These are phyloP conservation scores for Linum usitatissimum DNA, from an alignment of 345 rosid genomes.

Conservation along the genomic window DNA sequence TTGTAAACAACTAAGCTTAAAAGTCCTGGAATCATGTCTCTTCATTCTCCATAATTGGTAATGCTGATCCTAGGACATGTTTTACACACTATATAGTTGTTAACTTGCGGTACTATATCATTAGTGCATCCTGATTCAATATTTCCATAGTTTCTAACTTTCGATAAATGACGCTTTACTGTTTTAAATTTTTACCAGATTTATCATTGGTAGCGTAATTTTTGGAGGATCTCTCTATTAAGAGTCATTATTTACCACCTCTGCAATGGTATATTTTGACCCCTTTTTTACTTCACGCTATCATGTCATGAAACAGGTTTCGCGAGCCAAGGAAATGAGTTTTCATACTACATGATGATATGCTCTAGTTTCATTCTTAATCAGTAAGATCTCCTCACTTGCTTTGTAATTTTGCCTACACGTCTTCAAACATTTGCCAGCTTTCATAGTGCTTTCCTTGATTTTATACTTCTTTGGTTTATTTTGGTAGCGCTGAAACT, in stretches of 20 bases:
- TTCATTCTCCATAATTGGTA: too few relatives aligned
- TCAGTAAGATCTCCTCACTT: slow-evolving; percentile 30
- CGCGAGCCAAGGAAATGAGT: slow-evolving; percentile 94
- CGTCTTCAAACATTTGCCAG: background rate
- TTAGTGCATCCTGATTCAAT: too few relatives aligned
- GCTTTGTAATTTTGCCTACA: background rate
- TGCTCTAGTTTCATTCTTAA: slow-evolving; percentile 97
- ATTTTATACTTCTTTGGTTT: slow-evolving; percentile 1
- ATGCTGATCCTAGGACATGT: too few relatives aligned
- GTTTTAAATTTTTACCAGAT: too few relatives aligned
- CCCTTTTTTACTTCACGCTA: background rate
- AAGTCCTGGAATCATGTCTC: too few relatives aligned
- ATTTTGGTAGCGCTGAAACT: slow-evolving; percentile 30
- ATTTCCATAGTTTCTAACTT: too few relatives aligned
- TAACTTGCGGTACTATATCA: too few relatives aligned
- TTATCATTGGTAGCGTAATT: too few relatives aligned
- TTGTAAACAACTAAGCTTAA: too few relatives aligned
- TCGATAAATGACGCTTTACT: too few relatives aligned
- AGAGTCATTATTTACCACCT: background rate
- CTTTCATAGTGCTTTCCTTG: slow-evolving; percentile 2
- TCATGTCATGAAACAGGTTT: slow-evolving; percentile 55
- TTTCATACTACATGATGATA: slow-evolving; percentile 99
- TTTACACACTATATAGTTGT: too few relatives aligned
- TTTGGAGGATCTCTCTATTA: background rate
- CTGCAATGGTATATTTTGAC: background rate